Evolutionary conservation across 2,329 filamentous ascomycete genomes (phyloP), one percentile per base, ranked within the genome.

Genomic region (Trichoderma brevicompactum): DNA sequence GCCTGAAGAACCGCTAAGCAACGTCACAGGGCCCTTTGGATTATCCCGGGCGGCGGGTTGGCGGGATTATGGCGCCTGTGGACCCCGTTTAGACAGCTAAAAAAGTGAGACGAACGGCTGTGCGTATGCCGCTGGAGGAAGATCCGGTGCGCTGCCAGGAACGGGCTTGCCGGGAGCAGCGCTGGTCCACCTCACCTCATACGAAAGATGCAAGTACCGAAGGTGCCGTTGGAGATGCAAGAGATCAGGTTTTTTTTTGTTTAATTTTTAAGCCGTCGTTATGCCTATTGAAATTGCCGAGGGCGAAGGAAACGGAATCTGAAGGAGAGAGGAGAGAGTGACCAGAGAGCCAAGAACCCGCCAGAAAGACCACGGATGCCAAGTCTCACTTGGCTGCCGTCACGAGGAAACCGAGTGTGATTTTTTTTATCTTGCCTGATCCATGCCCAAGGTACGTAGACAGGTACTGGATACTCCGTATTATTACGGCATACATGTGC

Each of bases 381-480:
- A 63, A 54, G 60, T 54, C 60, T 63, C 41, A 54, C 49, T 53
- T 36, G 32, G 23, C 8, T 56, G 46, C 23, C 48, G 55, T 65
- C 63, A 65, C 63, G 63, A 65, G 63, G 55, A 40, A 38, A 48
- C 41, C 63, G 34, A 52, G 34, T 58, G 55, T 65, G 63, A 65
- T 44, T 17, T 12, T 17, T 12, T 44, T 54, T 15, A 8, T 38
- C 12, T 36, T 15, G 36, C 36, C 36, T 38, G 36, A 13, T 44
- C 13, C n/a, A 7, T 49, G 38, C 53, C 40, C 23, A 38, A 17
- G 23, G 13, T 44, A 43, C 40, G 8, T 10, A 8, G 43, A 19
- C 15, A 17, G 43, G 17, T 17, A 44, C n/a, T 7, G n/a, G 17
- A 19, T 44, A 44, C 43, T 17, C 17, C 17, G n/a, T 17, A 19